These are phyloP conservation scores for Paecilomyces dactylethromorphus DNA, from an alignment of 2,329 filamentous ascomycete genomes.

Conservation along the genomic window DNA sequence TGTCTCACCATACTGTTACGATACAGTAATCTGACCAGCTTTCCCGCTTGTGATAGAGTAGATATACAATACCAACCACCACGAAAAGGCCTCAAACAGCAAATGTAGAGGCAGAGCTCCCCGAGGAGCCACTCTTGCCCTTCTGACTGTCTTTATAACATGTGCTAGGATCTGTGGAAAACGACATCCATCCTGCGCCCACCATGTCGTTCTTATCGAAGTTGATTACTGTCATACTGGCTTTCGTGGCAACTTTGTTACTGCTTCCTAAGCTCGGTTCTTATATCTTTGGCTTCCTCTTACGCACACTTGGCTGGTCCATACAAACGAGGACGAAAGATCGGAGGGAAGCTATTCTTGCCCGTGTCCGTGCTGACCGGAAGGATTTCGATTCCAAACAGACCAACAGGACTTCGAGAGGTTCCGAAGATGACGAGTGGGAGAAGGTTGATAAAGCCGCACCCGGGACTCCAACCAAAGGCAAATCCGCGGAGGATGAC, in stretches of 20 bases:
- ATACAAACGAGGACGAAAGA: slow-evolving; percentile 59
- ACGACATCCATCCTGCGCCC: slow-evolving; percentile 5
- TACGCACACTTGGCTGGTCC: slow-evolving; percentile 51
- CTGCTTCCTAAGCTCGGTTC: slow-evolving; percentile 28
- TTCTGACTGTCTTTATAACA: neutral
- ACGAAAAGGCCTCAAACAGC: neutral
- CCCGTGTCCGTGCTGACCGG: slow-evolving; percentile 39
- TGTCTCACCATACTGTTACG: neutral
- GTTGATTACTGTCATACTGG: slow-evolving; percentile 23
- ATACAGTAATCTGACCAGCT: neutral
- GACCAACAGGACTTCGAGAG: slow-evolving; percentile 17
- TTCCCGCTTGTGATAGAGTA: neutral
- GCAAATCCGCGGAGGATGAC: slow-evolving; percentile 44
- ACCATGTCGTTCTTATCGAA: slow-evolving; percentile 29
- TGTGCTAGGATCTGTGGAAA: neutral
- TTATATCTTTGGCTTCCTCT: slow-evolving; percentile 25
- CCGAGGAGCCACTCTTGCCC: neutral
- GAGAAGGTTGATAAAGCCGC: slow-evolving; percentile 57
- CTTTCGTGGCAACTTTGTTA: slow-evolving; percentile 25
- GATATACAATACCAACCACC: neutral
- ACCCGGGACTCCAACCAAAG: slow-evolving; percentile 39
- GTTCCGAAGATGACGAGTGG: slow-evolving; percentile 58
- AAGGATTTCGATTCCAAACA: slow-evolving; percentile 24
- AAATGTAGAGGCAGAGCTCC: slow-evolving; percentile 1
- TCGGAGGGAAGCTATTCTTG: slow-evolving; percentile 50